Base-by-base conservation (phyloP, 1,284 basidiomycete genomes). In the Pholiota adiposa region DNA sequence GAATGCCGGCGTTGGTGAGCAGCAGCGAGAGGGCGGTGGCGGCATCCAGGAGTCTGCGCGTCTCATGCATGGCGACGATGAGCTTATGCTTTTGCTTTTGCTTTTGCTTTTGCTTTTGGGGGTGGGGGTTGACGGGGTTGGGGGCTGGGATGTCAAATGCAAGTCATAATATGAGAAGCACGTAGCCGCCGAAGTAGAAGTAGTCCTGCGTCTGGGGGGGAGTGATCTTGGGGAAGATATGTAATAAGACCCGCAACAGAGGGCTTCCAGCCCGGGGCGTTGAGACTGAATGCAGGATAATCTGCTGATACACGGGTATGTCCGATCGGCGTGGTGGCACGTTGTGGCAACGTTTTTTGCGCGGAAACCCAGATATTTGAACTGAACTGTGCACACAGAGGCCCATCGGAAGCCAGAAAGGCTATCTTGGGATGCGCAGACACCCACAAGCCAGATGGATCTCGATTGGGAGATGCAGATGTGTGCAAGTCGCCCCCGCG, bases 51-150 rank as follows among this genome's bases (percentile, higher is more conserved):
- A 89, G 79, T 71, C 88, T 80, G 70, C 77, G 76, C 67, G 84
- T 87, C 71, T 89, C 86, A 67, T 84, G 80, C 85, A 88, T 89
- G 21, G 54, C 68, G 64, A n/a, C n/a, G n/a, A n/a, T n/a, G n/a
- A n/a, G n/a, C n/a, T n/a, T n/a, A n/a, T n/a, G n/a, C n/a, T n/a
- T n/a, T n/a, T n/a, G n/a, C n/a, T n/a, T n/a, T n/a, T n/a, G n/a
- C n/a, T n/a, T n/a, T n/a, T n/a, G n/a, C n/a, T n/a, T n/a, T n/a
- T n/a, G n/a, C n/a, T n/a, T n/a, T n/a, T 61, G 55, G 63, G 63
- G 65, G 67, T 63, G 65, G 58, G 62, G 64, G 60, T 54, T 62
- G 60, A 66, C 62, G 60, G 62, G 62, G 63, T 65, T 65, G 66
- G 63, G 64, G 40, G 21, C 16, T 67, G 61, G 36, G 59, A 55